These are phyloP conservation scores for Boletus rex-veris DNA, from an alignment of 768 basidiomycete species.

Conservation along the genomic window DNA sequence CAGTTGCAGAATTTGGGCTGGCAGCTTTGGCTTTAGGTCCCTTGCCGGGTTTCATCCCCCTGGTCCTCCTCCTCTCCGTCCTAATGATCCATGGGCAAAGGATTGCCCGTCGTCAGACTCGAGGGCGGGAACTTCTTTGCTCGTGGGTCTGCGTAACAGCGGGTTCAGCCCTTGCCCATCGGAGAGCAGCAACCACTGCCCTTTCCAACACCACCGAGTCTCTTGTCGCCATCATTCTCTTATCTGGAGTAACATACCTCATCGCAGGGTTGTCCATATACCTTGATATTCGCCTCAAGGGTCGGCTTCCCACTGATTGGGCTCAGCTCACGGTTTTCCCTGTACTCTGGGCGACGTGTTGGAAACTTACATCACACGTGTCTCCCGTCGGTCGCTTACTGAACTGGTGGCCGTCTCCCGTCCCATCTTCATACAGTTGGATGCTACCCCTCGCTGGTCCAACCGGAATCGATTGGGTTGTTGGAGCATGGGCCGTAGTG, in stretches of 20 bases:
- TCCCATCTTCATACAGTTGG: conserved; percentile 60
- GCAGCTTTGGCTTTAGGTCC: conserved; percentile 29
- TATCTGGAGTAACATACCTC: conserved; percentile 44
- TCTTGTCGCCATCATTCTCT: conserved; percentile 39
- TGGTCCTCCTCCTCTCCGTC: conserved; percentile 26
- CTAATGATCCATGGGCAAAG: conserved; percentile 33
- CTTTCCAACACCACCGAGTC: conserved; percentile 53
- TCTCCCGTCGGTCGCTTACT: conserved; percentile 71
- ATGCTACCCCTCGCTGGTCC: conserved; percentile 55
- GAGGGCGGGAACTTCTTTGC: conserved; percentile 29
- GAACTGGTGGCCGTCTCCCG: conserved; percentile 59
- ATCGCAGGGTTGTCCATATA: conserved; percentile 41
- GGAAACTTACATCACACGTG: conserved; percentile 49
- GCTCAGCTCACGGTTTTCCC: conserved; percentile 59
- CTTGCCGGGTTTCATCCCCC: conserved; percentile 32
- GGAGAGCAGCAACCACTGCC: conserved; percentile 47
- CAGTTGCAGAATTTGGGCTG: conserved; percentile 19
- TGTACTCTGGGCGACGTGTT: conserved; percentile 61
- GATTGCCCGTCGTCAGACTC: conserved; percentile 26
- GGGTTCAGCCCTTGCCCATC: conserved; percentile 41
- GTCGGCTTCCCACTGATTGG: conserved; percentile 33
- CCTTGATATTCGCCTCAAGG: conserved; percentile 36
- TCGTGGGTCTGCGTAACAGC: conserved; percentile 38
- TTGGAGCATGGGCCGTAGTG: conserved; percentile 73
- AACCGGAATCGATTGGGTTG: conserved; percentile 65